Percentiles rank a stretch among this genome's conserved stretches.
Conservation (phyloP, 768 basidiomycete species). For the Phaffia australis region DNA sequence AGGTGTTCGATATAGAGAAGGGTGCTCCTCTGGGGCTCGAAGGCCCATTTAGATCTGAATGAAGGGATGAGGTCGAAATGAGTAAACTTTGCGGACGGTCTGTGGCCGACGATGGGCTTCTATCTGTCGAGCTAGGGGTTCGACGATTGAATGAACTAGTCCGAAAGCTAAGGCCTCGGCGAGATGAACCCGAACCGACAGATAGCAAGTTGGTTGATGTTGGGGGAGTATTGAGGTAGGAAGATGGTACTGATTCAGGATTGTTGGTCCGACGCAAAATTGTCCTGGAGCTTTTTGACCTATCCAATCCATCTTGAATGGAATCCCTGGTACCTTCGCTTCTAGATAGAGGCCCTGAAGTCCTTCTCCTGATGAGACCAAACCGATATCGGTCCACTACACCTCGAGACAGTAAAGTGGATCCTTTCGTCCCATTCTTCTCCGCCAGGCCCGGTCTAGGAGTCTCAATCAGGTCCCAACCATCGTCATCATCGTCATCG, state of each 20-base stretch:
- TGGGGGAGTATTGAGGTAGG: background rate
- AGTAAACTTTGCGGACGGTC: background rate
- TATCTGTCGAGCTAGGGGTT: background rate
- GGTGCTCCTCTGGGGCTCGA: constrained; percentile 4
- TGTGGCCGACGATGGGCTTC: background rate
- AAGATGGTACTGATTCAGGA: background rate
- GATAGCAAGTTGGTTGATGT: constrained; percentile 3
- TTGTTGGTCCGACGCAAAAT: background rate
- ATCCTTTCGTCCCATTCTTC: constrained; percentile 64
- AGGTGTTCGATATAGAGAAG: background rate
- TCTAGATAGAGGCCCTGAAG: too few relatives aligned
- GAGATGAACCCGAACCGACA: constrained; percentile 1
- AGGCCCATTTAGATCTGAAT: background rate
- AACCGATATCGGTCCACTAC: constrained; percentile 79
- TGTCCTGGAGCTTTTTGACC: background rate
- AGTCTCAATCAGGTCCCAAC: constrained; percentile 82
- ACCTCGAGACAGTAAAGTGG: constrained; percentile 78
- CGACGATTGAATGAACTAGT: constrained; percentile 14
- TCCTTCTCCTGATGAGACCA: constrained; percentile 17
- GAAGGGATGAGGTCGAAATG: constrained; percentile 2
- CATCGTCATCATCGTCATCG: constrained; percentile 52
- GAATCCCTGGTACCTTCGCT: constrained; percentile 7
- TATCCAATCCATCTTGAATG: background rate
- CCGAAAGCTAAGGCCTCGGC: constrained; percentile 22
- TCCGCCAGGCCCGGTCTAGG: constrained; percentile 59